Evolutionary conservation across 1,139 yeast species (phyloP).

Genomic region (Diutina scorzettiae): DNA sequence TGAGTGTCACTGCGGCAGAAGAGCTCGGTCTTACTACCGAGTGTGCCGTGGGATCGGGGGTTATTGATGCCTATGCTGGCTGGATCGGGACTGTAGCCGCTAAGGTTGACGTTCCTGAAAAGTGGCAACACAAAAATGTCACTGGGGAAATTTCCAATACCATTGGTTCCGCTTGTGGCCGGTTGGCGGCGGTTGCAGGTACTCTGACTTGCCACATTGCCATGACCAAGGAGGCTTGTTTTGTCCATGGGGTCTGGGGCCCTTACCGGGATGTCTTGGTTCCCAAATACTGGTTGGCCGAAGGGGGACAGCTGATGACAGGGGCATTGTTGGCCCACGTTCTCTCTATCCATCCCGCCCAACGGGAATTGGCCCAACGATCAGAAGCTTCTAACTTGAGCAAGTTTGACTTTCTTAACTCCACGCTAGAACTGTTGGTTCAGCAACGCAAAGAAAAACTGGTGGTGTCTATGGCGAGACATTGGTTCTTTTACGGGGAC

Average conservation of each 20-base stretch:
- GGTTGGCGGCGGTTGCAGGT: slow-evolving; percentile 96
- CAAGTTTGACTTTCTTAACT: slow-evolving; percentile 73
- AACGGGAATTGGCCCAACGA: slow-evolving; percentile 49
- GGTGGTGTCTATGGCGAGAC: slow-evolving; percentile 70
- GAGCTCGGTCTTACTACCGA: slow-evolving; percentile 72
- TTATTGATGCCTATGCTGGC: slow-evolving; percentile 96
- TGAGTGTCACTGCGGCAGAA: slow-evolving; percentile 57
- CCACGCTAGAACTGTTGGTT: slow-evolving; percentile 58
- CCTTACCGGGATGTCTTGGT: slow-evolving; percentile 91
- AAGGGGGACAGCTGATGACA: slow-evolving; percentile 96
- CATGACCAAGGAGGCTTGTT: slow-evolving; percentile 72
- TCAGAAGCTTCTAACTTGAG: slow-evolving; percentile 59
- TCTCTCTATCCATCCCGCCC: slow-evolving; percentile 83
- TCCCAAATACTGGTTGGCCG: slow-evolving; percentile 90
- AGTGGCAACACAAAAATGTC: slow-evolving; percentile 24
- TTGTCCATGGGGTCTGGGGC: slow-evolving; percentile 98
- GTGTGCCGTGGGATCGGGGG: slow-evolving; percentile 88
- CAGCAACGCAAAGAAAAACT: slow-evolving; percentile 46
- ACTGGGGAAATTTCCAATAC: slow-evolving; percentile 8
- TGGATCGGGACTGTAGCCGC: slow-evolving; percentile 99
- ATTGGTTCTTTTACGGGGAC: slow-evolving; percentile 88
- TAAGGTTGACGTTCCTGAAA: slow-evolving; percentile 44
- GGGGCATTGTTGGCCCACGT: slow-evolving; percentile 91
- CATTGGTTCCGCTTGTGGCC: slow-evolving; percentile 57
- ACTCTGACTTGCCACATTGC: slow-evolving; percentile 95